Percentiles rank a stretch among this genome's conserved stretches.
Conservation (phyloP, 176 grass and related monocot species). For the Carex parvula region DNA sequence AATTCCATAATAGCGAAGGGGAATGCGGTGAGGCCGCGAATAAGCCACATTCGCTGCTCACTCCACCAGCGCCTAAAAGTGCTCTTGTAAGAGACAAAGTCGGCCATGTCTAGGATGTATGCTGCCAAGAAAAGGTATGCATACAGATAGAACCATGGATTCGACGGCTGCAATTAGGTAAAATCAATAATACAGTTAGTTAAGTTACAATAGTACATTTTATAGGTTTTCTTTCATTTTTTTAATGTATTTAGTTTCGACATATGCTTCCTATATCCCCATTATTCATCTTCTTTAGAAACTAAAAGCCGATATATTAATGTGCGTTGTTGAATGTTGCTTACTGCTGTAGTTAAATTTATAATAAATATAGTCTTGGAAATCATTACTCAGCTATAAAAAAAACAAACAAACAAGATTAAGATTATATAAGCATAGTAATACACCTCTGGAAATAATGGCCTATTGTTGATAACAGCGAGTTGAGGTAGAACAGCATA, state of each 20-base stretch:
- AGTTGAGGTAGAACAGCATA: constrained; percentile 40
- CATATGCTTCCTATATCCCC: no score
- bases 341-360: no score
- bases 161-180: constrained; percentile 17
- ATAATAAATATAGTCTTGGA: no score
- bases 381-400: not conserved
- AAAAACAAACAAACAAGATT: not conserved
- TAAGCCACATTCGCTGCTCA: constrained; percentile 18
- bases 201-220: not conserved
- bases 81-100: constrained; percentile 27
- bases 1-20: not conserved
- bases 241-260: no score
- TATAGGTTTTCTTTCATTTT: no score
- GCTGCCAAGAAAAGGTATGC: constrained; percentile 41
- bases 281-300: no score
- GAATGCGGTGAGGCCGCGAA: constrained; percentile 19
- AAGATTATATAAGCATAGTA: not conserved
- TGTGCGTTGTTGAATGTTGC: no score
- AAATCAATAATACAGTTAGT: not conserved
- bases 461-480: constrained; percentile 23
- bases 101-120: constrained; percentile 25
- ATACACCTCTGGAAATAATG: constrained; percentile 35
- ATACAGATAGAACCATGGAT: constrained; percentile 43
- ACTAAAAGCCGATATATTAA: no score
- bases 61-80: constrained; percentile 15